These are phyloP conservation scores for Macroventuria anomochaeta DNA, from an alignment of 2,329 filamentous ascomycete species.

Conservation along the genomic window DNA sequence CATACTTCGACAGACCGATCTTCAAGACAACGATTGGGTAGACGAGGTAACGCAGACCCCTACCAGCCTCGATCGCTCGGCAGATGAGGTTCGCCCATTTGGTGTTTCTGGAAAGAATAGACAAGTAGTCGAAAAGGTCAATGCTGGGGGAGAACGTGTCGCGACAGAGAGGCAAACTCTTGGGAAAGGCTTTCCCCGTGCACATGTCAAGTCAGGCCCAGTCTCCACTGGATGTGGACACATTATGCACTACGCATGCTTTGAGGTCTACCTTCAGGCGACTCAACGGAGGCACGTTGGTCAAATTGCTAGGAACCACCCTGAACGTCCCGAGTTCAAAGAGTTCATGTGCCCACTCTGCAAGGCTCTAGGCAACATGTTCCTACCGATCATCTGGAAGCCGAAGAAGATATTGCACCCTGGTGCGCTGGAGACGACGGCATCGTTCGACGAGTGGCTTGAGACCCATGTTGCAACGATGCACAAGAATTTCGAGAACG, in stretches of 20 bases:
- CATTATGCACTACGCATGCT: slow-evolving; percentile 98
- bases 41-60: slow-evolving; percentile 82
- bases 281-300: slow-evolving; percentile 83
- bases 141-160: slow-evolving; percentile 73
- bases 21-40: slow-evolving; percentile 81
- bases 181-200: slow-evolving; percentile 84
- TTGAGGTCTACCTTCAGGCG: slow-evolving; percentile 87
- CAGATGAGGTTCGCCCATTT: slow-evolving; percentile 83
- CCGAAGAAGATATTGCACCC: slow-evolving; percentile 85
- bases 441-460: slow-evolving; percentile 73
- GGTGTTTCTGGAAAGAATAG: slow-evolving; percentile 89
- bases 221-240: slow-evolving; percentile 93
- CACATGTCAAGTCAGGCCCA: slow-evolving; percentile 72
- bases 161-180: slow-evolving; percentile 79
- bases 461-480: slow-evolving; percentile 61
- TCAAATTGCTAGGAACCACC: slow-evolving; percentile 93
- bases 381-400: slow-evolving; percentile 95
- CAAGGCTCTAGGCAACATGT: slow-evolving; percentile 94
- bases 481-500: slow-evolving; percentile 53
- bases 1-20: slow-evolving; percentile 84
- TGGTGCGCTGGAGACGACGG: slow-evolving; percentile 67
- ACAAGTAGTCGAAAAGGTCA: slow-evolving; percentile 76
- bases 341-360: slow-evolving; percentile 97
- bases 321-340: slow-evolving; percentile 76
- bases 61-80: slow-evolving; percentile 80